These are phyloP conservation scores for Sphagnum fallax DNA, from an alignment of 228 moss, liverwort and hornwort species.

Conservation along the genomic window DNA sequence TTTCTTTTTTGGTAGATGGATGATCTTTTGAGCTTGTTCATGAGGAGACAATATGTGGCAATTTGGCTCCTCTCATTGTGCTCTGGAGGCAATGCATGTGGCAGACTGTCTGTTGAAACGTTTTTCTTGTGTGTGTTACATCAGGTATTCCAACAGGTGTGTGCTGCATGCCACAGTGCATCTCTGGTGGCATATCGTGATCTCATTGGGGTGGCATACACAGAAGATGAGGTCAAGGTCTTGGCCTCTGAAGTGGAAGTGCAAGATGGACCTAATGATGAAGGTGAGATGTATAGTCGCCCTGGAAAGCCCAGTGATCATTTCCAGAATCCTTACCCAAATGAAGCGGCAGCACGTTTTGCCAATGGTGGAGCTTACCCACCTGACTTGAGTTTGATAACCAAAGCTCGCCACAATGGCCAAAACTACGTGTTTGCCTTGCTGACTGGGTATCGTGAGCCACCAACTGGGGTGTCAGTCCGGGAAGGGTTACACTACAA, in stretches of 20 bases:
- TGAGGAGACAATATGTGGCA: no score
- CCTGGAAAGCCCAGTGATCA: conserved; percentile 93
- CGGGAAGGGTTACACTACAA: conserved; percentile 73
- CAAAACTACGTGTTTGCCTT: conserved; percentile 92
- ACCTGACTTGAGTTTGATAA: conserved; percentile 92
- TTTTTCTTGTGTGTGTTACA: background rate
- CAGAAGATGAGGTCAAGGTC: conserved; percentile 88
- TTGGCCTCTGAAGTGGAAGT: conserved; percentile 92
- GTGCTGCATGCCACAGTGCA: conserved; percentile 92
- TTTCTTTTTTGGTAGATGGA: no score
- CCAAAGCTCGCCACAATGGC: conserved; percentile 94
- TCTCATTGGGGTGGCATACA: conserved; percentile 91
- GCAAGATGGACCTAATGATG: conserved; percentile 87
- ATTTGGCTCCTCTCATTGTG: no score
- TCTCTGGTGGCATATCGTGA: conserved; percentile 86
- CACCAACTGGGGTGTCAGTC: conserved; percentile 85
- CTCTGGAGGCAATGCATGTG: no score
- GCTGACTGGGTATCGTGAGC: conserved; percentile 90
- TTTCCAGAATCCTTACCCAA: conserved; percentile 79
- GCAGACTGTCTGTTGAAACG: no score
- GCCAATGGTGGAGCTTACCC: conserved; percentile 94
- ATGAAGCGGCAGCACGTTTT: conserved; percentile 82
- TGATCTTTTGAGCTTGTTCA: no score
- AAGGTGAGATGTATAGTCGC: conserved; percentile 91
- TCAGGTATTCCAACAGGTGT: conserved; percentile 82